A percentile compares a stretch with the other conserved stretches of the same genome.
phyloP scores from a whole-genome alignment of 192 early-diverging fungal species.

The Rhizophagus clarus region DNA sequence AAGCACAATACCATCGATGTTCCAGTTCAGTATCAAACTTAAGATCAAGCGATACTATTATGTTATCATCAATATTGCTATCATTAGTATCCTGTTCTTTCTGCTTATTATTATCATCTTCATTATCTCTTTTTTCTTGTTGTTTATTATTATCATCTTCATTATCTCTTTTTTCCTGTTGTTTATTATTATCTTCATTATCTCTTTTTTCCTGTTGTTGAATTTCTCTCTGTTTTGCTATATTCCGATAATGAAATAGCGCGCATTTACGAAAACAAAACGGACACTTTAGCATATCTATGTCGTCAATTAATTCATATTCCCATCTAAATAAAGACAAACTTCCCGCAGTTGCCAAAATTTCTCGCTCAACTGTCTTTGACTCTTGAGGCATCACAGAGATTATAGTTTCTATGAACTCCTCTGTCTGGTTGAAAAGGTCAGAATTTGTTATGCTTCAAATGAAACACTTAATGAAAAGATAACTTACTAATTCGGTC shows the following conservation, averaged over 20 bases:
- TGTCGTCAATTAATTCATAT: neutral
- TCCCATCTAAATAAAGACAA: slow-evolving; percentile 32
- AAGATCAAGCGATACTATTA: neutral
- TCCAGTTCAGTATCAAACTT: slow-evolving; percentile 20
- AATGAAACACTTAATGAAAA: neutral
- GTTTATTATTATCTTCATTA: neutral
- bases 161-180: neutral
- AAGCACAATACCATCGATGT: slow-evolving; percentile 28
- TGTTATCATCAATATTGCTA: neutral
- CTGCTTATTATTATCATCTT: neutral
- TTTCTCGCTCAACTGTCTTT: neutral
- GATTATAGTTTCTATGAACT: slow-evolving; percentile 18
- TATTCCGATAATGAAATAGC: slow-evolving; percentile 7
- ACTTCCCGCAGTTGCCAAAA: slow-evolving; percentile 2
- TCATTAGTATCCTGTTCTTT: neutral
- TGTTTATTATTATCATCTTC: neutral
- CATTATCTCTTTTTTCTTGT: neutral
- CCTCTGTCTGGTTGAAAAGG: slow-evolving; percentile 18
- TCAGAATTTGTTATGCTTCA: neutral
- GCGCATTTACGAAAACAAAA: slow-evolving; percentile 9
- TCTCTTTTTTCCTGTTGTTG: neutral
- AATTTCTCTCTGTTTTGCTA: slow-evolving; percentile 7
- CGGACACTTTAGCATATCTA: slow-evolving; percentile 3
- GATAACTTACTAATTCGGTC: slow-evolving; percentile 13
- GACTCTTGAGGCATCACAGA: neutral